Conservation (phyloP, 75 land plant species). For the Picea sitchensis region DNA sequence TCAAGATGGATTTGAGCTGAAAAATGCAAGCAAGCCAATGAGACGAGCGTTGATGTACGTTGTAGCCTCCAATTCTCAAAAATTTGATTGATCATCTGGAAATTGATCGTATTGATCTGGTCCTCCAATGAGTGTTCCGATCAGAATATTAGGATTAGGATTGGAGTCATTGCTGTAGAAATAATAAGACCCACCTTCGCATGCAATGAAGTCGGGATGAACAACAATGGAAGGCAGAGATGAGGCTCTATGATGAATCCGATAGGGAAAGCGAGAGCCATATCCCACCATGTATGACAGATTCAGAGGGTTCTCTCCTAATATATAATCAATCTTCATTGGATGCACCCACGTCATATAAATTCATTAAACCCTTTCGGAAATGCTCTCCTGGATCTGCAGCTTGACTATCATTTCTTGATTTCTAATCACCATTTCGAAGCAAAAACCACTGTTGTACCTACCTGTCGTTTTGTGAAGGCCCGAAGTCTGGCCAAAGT, state of each 20-base stretch:
- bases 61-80: conserved; percentile 46
- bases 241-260: conserved; percentile 85
- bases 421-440: no score
- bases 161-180: conserved; percentile 46
- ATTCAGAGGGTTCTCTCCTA: conserved; percentile 71
- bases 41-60: background rate
- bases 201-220: conserved; percentile 44
- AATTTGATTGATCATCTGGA: conserved; percentile 48
- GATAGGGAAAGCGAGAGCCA: conserved; percentile 58
- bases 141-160: conserved; percentile 73
- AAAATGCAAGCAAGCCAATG: no score
- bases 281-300: conserved; percentile 97
- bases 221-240: conserved; percentile 56
- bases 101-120: conserved; percentile 58
- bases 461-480: no score
- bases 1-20: no score
- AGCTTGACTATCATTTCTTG: no score
- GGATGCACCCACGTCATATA: background rate
- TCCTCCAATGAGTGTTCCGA: conserved; percentile 79
- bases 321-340: conserved; percentile 72
- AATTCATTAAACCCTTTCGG: conserved; percentile 31
- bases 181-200: conserved; percentile 59
- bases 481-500: no score
- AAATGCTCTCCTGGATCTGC: background rate
- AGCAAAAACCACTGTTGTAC: no score